Evolutionary conservation across 192 early-diverging fungal genomes (phyloP).

Genomic region (Backusella macrospora): DNA sequence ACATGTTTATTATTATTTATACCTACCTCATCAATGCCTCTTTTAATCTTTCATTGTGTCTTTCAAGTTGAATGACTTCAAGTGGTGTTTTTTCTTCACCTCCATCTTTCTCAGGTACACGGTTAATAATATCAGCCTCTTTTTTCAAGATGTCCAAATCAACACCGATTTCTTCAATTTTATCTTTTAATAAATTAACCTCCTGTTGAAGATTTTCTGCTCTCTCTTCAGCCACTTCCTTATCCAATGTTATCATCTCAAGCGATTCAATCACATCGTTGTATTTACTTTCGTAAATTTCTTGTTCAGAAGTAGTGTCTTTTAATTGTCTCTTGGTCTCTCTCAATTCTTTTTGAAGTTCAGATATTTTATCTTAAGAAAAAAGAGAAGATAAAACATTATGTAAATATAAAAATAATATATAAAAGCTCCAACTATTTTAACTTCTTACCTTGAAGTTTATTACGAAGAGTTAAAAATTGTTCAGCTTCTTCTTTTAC

Average conservation of each 20-base stretch:
- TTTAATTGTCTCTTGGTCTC: conserved; percentile 62
- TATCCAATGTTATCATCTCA: conserved; percentile 88
- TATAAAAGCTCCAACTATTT: neutral
- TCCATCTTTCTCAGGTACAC: conserved; percentile 38
- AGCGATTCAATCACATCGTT: conserved; percentile 75
- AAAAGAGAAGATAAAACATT: neutral
- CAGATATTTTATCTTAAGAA: conserved; percentile 60
- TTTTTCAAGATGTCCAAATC: conserved; percentile 70
- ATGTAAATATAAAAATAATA: neutral
- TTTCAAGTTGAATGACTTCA: conserved; percentile 69
- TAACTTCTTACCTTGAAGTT: conserved; percentile 55
- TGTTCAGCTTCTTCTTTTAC: conserved; percentile 75
- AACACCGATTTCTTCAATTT: conserved; percentile 75
- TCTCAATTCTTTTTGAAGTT: conserved; percentile 75
- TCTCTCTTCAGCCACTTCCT: conserved; percentile 90
- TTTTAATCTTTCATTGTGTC: conserved; percentile 87
- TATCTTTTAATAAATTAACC: conserved; percentile 70
- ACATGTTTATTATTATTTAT: neutral
- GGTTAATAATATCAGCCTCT: conserved; percentile 48
- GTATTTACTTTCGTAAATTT: conserved; percentile 66
- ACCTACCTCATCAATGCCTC: conserved; percentile 78
- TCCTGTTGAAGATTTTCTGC: conserved; percentile 79
- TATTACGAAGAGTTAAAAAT: conserved; percentile 63
- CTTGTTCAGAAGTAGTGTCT: conserved; percentile 61
- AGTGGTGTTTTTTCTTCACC: conserved; percentile 48